Base-by-base conservation (phyloP, 1,139 yeast genomes). In the Geotrichum histeridarum region DNA sequence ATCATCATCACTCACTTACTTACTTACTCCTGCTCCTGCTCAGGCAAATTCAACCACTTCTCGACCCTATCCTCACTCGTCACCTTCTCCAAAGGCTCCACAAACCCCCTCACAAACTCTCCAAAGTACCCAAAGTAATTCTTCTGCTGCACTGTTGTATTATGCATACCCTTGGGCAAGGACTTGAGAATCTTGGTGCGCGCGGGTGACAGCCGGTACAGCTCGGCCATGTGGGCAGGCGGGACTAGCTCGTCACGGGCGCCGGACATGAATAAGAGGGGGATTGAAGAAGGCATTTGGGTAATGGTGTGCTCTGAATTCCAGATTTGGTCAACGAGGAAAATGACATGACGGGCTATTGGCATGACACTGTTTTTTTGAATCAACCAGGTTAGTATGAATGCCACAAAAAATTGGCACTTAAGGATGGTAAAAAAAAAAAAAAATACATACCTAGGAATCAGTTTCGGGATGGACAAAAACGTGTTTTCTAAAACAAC, bases 221-320 rank as follows among this genome's bases (percentile, higher is more conserved):
- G 76, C 47, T 65, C 67, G 54, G 77, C 78, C 93, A 91, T 88
- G 64, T 93, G 98, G 0, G 62, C 62, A 0, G 96, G 95, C 0
- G 98, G 98, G 0, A 93, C 96, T 36, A 93, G 82, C 69, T 93
- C 99, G 71, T 93, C 99, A 43, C 76, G 73, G 31, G 79, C 71
- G 0, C 96, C 97, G 61, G 86, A 80, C 48, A 91, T 68, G 63
- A 91, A 80, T 50, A 91, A 73, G 37, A 84, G 76, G 0, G 96
- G 95, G 6, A 86, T 74, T 8, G 73, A 67, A 0, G 76, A 61
- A 6, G 84, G 80, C 22, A 87, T 74, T 17, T 67, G 64, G 0
- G 74, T 70, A 14, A 91, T 82, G 42, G 82, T 75, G 9, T 66
- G 63, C 65, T 89, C 95, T 56, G 91, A 84, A 56, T 85, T 81